These are phyloP conservation scores for Leucogyrophana mollusca DNA, from an alignment of 768 basidiomycete species.

Conservation along the genomic window DNA sequence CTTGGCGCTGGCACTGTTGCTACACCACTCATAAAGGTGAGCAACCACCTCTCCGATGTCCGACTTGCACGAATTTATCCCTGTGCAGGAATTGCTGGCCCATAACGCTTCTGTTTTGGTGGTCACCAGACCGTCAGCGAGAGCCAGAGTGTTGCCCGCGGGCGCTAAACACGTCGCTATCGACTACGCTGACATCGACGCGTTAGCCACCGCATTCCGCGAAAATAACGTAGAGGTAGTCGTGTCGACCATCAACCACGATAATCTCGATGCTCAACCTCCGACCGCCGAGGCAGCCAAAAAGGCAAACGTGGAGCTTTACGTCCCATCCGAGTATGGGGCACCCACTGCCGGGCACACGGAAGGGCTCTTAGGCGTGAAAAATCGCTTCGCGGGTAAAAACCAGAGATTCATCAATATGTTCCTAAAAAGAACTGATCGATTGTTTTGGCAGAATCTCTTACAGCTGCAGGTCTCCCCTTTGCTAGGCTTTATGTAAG, in stretches of 20 bases:
- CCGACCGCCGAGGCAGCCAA: conserved; percentile 22
- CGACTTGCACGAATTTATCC: no score
- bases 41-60: no score
- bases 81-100: conserved; percentile 7
- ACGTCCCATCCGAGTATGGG: conserved; percentile 27
- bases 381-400: conserved; percentile 10
- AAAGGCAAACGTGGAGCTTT: conserved; percentile 24
- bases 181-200: conserved; percentile 12
- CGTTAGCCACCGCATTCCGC: conserved; percentile 13
- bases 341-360: conserved; percentile 18
- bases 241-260: conserved; percentile 17
- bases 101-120: conserved; percentile 8
- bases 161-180: conserved; percentile 8
- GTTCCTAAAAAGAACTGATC: no score
- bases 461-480: not conserved
- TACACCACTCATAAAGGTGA: conserved; percentile 10
- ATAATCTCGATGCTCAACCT: conserved; percentile 11
- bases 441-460: no score
- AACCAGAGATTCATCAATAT: no score
- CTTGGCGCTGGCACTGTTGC: conserved; percentile 18
- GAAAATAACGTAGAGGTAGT: conserved; percentile 22
- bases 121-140: conserved; percentile 12
- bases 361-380: conserved; percentile 11
- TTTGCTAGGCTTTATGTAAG: not conserved
- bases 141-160: conserved; percentile 7